These are phyloP conservation scores for Hanseniaspora clermontiae DNA, from an alignment of 805 yeast genomes.

Conservation along the genomic window DNA sequence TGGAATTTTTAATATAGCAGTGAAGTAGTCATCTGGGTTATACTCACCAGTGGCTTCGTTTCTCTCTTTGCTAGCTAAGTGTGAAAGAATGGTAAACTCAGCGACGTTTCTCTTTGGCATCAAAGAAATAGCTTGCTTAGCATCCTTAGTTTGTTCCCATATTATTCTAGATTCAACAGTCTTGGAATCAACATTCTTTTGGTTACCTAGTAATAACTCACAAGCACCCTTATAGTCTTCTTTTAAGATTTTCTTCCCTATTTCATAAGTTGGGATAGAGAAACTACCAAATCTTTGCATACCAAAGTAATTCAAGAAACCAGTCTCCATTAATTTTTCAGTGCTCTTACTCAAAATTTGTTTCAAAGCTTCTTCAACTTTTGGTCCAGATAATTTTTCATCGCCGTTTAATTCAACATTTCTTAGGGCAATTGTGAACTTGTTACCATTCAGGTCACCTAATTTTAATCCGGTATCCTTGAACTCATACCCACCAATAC, in stretches of 20 bases:
- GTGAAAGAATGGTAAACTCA: constrained; percentile 57
- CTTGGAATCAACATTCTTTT: constrained; percentile 69
- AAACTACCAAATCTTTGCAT: constrained; percentile 97
- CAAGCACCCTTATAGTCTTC: constrained; percentile 72
- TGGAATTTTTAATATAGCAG: constrained; percentile 79
- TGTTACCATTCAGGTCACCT: constrained; percentile 83
- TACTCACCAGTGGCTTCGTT: constrained; percentile 35
- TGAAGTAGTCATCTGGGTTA: constrained; percentile 47
- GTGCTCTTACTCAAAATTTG: constrained; percentile 41
- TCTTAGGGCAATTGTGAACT: constrained; percentile 72
- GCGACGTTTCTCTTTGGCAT: constrained; percentile 89
- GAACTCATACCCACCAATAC: constrained; percentile 67
- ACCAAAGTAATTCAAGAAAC: constrained; percentile 92
- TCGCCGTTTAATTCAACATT: constrained; percentile 38
- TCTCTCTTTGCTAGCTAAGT: constrained; percentile 41
- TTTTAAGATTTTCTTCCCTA: constrained; percentile 61
- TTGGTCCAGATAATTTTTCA: constrained; percentile 16
- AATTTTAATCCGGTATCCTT: constrained; percentile 48
- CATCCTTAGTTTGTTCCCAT: constrained; percentile 65
- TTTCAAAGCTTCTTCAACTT: constrained; percentile 26
- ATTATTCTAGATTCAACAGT: constrained; percentile 69
- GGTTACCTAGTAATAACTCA: constrained; percentile 70
- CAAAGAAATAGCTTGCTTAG: constrained; percentile 46
- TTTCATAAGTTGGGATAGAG: constrained; percentile 76
- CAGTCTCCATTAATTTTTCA: constrained; percentile 45